Evolutionary conservation across 106 monocot species (phyloP).

Genomic region (Dioscorea zingiberensis): DNA sequence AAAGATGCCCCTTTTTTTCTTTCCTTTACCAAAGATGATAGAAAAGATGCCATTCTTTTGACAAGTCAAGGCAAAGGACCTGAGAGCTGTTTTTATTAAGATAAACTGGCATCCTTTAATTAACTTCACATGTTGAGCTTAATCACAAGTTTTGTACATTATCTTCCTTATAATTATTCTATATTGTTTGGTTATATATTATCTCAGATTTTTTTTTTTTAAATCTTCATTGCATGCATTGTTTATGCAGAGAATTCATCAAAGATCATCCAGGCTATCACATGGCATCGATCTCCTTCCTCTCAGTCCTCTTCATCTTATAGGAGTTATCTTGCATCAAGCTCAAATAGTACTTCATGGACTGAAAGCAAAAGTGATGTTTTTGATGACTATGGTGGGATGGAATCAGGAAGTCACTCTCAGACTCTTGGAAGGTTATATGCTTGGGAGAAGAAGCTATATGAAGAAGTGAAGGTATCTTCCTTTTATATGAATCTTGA

Average conservation of each 20-base stretch:
- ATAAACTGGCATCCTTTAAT: too few relatives aligned
- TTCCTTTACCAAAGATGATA: not conserved
- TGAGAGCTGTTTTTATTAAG: too few relatives aligned
- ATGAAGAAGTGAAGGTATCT: slow-evolving; percentile 93
- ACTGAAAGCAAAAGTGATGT: slow-evolving; percentile 45
- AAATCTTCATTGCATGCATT: too few relatives aligned
- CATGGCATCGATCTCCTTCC: slow-evolving; percentile 92
- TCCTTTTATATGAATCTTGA: too few relatives aligned
- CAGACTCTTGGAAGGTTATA: slow-evolving; percentile 85
- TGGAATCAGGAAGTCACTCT: slow-evolving; percentile 85
- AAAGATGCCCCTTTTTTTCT: not conserved
- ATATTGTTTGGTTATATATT: too few relatives aligned
- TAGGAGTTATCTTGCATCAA: slow-evolving; percentile 46
- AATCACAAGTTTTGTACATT: too few relatives aligned
- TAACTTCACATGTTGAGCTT: too few relatives aligned
- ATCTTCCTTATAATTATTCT: too few relatives aligned
- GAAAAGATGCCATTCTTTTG: too few relatives aligned
- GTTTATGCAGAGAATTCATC: slow-evolving; percentile 76
- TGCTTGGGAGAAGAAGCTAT: slow-evolving; percentile 99
- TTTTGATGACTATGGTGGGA: slow-evolving; percentile 68
- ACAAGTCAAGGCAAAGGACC: too few relatives aligned
- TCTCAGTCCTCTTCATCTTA: slow-evolving; percentile 68
- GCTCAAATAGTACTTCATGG: slow-evolving; percentile 43
- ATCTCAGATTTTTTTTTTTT: too few relatives aligned
- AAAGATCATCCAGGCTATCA: slow-evolving; percentile 81